Base-by-base conservation (phyloP, 306 rosid species). In the Castanea crenata region DNA sequence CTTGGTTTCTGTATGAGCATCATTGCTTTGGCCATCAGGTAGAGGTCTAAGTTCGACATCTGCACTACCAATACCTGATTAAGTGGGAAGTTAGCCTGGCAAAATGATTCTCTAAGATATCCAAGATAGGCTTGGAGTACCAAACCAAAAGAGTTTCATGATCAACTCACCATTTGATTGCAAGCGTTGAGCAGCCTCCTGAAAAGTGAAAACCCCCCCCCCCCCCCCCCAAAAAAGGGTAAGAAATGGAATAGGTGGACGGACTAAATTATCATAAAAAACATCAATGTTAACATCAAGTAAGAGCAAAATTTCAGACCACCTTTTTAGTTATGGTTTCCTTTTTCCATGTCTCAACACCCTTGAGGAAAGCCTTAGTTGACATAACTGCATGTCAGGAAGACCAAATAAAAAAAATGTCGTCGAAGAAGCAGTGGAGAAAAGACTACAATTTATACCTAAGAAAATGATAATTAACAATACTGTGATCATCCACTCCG, bases 401-500 rank as follows among this genome's bases (percentile, higher is more conserved):
- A 55, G 73, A 83, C 18, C 56, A 75, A 23, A 55, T 55, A 14
- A 58, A 46, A 23, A 46, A 12, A 44, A 34, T 23, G 62, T 44
- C 38, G 49, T 35, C 35, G 3, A 9, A 71, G 70, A 46, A 25
- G 29, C 13, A 55, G 69, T 25, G 32, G 19, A 29, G 18, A 52
- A 27, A 34, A 11, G 14, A 35, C 41, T 3, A 5, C 72, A 68
- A n/a, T 68, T 68, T 46, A 44, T 59, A 94, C 99, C 93, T 23
- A 94, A 2, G 69, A 94, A 94, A 67, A 92, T 89, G 81, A 87
- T n/a, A 64, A 94, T 91, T 52, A 94, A 97, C 88, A 94, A 82
- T 69, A 92, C 71, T 49, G 99, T 94, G 68, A 94, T 97, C 85
- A 94, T 80, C 99, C 99, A 92, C 73, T 91, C 97, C 27, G 99